Base-by-base conservation (phyloP, 1,139 yeast species). In the Hyphopichia fennica region DNA sequence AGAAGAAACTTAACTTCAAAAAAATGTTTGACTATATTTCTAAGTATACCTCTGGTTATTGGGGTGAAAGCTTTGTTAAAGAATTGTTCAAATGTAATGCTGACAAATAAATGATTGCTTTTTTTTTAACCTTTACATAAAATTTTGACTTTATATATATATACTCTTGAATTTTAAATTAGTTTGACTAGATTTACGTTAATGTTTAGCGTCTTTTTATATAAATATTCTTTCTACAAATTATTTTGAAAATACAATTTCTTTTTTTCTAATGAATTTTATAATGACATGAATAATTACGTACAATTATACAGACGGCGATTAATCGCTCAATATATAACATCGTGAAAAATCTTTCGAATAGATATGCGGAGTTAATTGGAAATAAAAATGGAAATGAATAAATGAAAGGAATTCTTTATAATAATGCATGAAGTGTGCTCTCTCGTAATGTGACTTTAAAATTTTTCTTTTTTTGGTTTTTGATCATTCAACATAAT, bases 1-100 rank as follows among this genome's bases (percentile, higher is more conserved):
- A 87, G 72, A 81, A 81, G 54, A 75, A 69, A 30, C 79, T 83
- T 17, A 91, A 90, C 57, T 93, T 90, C 67, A 77, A 83, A 42
- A 88, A 87, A 64, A 75, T 93, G 62, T 89, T 88, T 70, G 81
- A 78, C 47, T 93, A 93, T 61, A 89, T 93, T 50, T 81, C 88
- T 40, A 93, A 95, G 67, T 93, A 90, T 62, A 93, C 99, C 10
- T 87, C 96, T 19, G 90, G 88, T 4, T 93, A 81, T 62, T 93
- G 99, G 99, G 99, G 99, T 41, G 96, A 90, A 62, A 86, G 85
- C 55, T 93, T 93, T 65, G 99, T 93, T 37, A 84, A 85, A 52
- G 99, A 95, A 63, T 70, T 93, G 45, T 75, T 72, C 51, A 82
- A 77, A 54, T 69, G 68, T 43, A 41, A 50, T 10, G 46, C 45